A percentile compares a stretch with the other conserved stretches of the same genome.
Evolutionary conservation across 257 asterid species (phyloP).

Genomic region (Lycium ferocissimum): DNA sequence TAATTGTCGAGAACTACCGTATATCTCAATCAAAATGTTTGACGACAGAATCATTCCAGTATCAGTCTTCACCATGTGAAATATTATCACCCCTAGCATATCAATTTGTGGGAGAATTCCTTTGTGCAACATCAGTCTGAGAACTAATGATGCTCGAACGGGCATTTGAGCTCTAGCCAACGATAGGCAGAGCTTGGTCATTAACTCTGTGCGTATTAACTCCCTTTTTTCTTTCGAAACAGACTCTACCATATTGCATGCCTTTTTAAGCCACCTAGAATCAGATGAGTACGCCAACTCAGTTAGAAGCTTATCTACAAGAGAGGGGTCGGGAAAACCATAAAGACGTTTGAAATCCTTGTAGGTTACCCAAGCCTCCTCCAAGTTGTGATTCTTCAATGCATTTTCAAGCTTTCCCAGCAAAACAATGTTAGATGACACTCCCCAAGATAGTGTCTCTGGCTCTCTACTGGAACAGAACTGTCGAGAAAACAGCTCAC

Average conservation of each 20-base stretch:
- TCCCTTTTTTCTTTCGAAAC: slow-evolving; percentile 59
- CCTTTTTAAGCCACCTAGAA: slow-evolving; percentile 64
- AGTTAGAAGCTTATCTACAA: slow-evolving; percentile 57
- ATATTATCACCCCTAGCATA: slow-evolving; percentile 52
- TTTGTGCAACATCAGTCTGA: slow-evolving; percentile 65
- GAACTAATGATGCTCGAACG: slow-evolving; percentile 53
- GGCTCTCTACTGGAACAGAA: slow-evolving; percentile 41
- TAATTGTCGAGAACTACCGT: slow-evolving; percentile 41
- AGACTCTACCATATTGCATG: slow-evolving; percentile 56
- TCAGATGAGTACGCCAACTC: slow-evolving; percentile 70
- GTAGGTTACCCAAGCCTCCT: slow-evolving; percentile 73
- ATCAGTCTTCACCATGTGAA: slow-evolving; percentile 80
- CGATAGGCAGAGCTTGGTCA: slow-evolving; percentile 70
- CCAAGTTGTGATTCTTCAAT: slow-evolving; percentile 64
- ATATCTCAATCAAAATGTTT: slow-evolving; percentile 71
- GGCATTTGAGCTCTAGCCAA: slow-evolving; percentile 82
- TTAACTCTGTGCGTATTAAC: slow-evolving; percentile 51
- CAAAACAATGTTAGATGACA: slow-evolving; percentile 50
- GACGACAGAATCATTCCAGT: slow-evolving; percentile 66
- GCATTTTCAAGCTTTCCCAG: slow-evolving; percentile 61
- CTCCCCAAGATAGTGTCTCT: slow-evolving; percentile 47
- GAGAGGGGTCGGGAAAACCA: slow-evolving; percentile 66
- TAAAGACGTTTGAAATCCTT: slow-evolving; percentile 60
- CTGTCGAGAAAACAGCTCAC: slow-evolving; percentile 27
- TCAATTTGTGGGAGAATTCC: slow-evolving; percentile 56